A percentile compares a stretch with the other conserved stretches of the same genome.
phyloP scores from a whole-genome alignment of 2,329 filamentous ascomycete genomes.

The Coniochaeta sp. region DNA sequence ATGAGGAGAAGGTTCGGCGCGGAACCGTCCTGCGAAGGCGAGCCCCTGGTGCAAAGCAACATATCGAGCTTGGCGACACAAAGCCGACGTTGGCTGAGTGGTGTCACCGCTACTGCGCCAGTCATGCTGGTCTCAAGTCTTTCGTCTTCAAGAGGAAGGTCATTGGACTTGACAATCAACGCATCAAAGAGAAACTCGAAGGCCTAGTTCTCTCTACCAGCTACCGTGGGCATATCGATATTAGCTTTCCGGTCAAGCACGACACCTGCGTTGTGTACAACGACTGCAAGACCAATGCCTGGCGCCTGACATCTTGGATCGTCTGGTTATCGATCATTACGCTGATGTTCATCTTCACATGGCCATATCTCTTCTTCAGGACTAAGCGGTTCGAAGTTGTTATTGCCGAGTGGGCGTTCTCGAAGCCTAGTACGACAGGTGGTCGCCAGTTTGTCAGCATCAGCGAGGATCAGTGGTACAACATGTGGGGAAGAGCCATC shows the following conservation, averaged over 20 bases:
- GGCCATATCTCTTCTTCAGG: conserved; percentile 61
- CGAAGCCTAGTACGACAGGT: conserved; percentile 23
- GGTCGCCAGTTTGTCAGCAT: conserved; percentile 42
- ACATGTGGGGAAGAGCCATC: conserved; percentile 54
- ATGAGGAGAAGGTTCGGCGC: conserved; percentile 54
- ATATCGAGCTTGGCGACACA: conserved; percentile 33
- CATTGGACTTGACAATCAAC: conserved; percentile 51
- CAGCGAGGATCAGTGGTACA: conserved; percentile 53
- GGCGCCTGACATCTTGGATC: conserved; percentile 58
- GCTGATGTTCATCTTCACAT: conserved; percentile 61
- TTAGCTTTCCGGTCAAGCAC: conserved; percentile 54
- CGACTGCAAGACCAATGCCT: conserved; percentile 51
- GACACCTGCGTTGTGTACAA: conserved; percentile 56
- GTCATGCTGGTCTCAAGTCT: conserved; percentile 46
- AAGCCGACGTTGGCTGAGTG: conserved; percentile 45
- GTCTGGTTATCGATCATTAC: conserved; percentile 58
- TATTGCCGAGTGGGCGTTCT: conserved; percentile 53
- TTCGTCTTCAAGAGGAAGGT: conserved; percentile 46
- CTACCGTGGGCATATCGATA: conserved; percentile 54
- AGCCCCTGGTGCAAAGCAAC: conserved; percentile 37
- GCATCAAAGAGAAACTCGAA: conserved; percentile 43
- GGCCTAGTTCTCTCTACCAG: conserved; percentile 55
- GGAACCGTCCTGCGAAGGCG: conserved; percentile 51
- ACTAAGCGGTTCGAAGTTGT: conserved; percentile 62
- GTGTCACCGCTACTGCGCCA: conserved; percentile 61